phyloP scores from a whole-genome alignment of 2,329 filamentous ascomycete genomes.

The Paraphoma chrysanthemicola region DNA sequence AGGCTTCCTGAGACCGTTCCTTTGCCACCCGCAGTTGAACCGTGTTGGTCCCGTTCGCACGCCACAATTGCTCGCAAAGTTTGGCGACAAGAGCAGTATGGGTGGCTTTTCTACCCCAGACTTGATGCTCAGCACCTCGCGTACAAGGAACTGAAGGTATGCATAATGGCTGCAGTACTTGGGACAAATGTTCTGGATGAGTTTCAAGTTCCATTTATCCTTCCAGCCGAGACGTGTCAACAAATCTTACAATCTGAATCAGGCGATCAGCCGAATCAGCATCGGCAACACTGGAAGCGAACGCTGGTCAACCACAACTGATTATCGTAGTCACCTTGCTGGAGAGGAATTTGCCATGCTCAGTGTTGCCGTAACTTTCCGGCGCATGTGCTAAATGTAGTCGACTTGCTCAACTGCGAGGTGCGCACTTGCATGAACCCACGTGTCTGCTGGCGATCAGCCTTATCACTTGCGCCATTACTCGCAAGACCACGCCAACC shows the following conservation, averaged over 20 bases:
- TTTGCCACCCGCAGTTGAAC: not conserved
- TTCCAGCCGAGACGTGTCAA: not conserved
- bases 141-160: not conserved
- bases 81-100: not conserved
- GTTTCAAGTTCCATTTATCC: not conserved
- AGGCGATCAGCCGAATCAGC: not conserved
- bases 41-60: not conserved
- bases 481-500: not conserved
- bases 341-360: not conserved
- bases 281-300: not conserved
- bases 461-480: not conserved
- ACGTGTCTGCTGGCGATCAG: not conserved
- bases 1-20: not conserved
- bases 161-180: not conserved
- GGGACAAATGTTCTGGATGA: not conserved
- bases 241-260: not conserved
- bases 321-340: not conserved
- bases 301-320: not conserved
- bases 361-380: not conserved
- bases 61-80: not conserved
- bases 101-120: not conserved
- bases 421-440: not conserved
- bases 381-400: not conserved
- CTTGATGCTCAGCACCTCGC: not conserved
- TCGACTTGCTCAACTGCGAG: not conserved